phyloP scores from a whole-genome alignment of 352 stramenopile species.

The Phytophthora pinifolia region DNA sequence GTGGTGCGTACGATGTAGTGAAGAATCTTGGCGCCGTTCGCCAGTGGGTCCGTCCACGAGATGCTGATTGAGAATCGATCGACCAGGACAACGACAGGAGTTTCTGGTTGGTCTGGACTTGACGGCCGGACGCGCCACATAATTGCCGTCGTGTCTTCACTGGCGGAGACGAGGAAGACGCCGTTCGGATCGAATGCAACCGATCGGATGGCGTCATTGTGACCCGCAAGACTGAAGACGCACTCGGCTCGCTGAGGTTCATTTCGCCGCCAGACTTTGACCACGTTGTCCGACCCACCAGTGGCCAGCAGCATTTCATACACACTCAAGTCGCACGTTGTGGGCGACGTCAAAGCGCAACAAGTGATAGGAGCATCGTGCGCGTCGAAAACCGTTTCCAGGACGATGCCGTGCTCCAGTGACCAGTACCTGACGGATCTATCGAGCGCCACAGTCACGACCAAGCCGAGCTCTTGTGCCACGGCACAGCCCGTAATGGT shows the following conservation, averaged over 20 bases:
- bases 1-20: constrained; percentile 52
- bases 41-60: constrained; percentile 48
- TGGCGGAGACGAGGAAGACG: constrained; percentile 52
- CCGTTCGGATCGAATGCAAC: constrained; percentile 45
- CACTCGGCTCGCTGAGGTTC: constrained; percentile 22
- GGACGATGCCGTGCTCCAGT: constrained; percentile 26
- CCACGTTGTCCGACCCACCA: constrained; percentile 58
- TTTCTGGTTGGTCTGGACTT: constrained; percentile 38
- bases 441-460: constrained; percentile 54
- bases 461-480: constrained; percentile 34
- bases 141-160: constrained; percentile 52
- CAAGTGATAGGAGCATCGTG: constrained; percentile 49
- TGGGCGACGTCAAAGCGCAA: constrained; percentile 38
- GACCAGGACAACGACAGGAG: constrained; percentile 26
- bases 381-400: constrained; percentile 43
- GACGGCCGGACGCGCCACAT: constrained; percentile 55
- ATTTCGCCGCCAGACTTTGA: constrained; percentile 55
- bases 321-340: constrained; percentile 17
- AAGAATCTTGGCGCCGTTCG: constrained; percentile 54
- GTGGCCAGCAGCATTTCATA: constrained; percentile 51
- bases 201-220: constrained; percentile 46
- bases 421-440: constrained; percentile 54
- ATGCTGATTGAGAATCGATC: constrained; percentile 57
- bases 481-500: constrained; percentile 46
- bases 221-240: constrained; percentile 46